These are phyloP conservation scores for Tricholoma bakamatsutake DNA, from an alignment of 768 basidiomycete genomes.

Conservation along the genomic window DNA sequence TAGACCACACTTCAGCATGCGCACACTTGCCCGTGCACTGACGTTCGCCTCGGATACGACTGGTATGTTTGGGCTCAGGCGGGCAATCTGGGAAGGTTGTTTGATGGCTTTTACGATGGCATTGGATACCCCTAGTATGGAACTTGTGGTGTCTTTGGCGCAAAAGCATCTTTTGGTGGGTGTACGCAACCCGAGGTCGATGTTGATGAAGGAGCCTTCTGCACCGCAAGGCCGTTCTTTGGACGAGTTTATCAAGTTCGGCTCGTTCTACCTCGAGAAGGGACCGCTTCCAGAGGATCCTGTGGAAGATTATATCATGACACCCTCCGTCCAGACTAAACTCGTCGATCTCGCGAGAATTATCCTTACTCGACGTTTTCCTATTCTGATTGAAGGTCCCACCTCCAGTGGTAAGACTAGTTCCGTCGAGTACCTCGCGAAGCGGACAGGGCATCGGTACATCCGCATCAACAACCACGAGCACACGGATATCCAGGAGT, in stretches of 20 bases:
- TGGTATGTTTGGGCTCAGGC: constrained; percentile 67
- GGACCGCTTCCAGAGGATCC: constrained; percentile 62
- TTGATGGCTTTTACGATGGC: constrained; percentile 98
- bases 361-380: constrained; percentile 81
- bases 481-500: constrained; percentile 99
- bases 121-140: constrained; percentile 67
- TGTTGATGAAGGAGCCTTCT: constrained; percentile 65
- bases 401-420: constrained; percentile 98
- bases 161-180: constrained; percentile 74
- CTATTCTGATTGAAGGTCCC: constrained; percentile 95
- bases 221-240: constrained; percentile 38
- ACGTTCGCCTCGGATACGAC: constrained; percentile 86
- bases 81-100: constrained; percentile 94
- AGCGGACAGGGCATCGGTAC: constrained; percentile 89
- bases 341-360: constrained; percentile 93
- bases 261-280: constrained; percentile 84
- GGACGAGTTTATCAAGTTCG: constrained; percentile 73
- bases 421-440: constrained; percentile 92
- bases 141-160: constrained; percentile 60
- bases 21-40: constrained; percentile 86
- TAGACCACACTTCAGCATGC: constrained; percentile 94
- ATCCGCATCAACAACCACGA: constrained; percentile 99
- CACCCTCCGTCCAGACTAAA: constrained; percentile 91
- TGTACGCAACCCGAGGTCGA: constrained; percentile 72
- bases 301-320: constrained; percentile 85